A percentile compares a stretch with the other conserved stretches of the same genome.
Evolutionary conservation across 108 stramenopile genomes (phyloP).

Genomic region (Cyclotella baltica): DNA sequence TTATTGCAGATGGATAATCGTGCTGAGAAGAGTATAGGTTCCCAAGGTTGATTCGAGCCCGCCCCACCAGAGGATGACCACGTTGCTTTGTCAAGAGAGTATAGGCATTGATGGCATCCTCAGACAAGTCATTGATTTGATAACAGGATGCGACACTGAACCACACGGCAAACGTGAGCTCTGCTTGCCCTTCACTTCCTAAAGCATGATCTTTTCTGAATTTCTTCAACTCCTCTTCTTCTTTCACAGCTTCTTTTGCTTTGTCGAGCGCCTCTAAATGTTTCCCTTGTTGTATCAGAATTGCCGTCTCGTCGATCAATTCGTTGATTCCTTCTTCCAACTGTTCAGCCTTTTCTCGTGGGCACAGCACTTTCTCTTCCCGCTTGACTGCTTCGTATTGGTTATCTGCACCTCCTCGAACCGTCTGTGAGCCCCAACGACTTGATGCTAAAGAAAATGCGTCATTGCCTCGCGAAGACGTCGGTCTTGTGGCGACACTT

Average conservation of each 20-base stretch:
- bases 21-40: constrained; percentile 87
- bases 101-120: constrained; percentile 84
- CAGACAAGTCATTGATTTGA: constrained; percentile 77
- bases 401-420: not conserved
- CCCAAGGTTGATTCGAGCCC: constrained; percentile 88
- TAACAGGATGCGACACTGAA: constrained; percentile 85
- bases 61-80: constrained; percentile 46
- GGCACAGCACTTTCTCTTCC: constrained; percentile 19
- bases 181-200: constrained; percentile 59
- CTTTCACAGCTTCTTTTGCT: constrained; percentile 86
- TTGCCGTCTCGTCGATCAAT: constrained; percentile 74
- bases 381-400: not conserved
- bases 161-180: constrained; percentile 80
- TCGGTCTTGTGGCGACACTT: not conserved
- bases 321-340: constrained; percentile 77
- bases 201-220: constrained; percentile 67
- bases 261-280: constrained; percentile 69
- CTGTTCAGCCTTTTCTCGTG: constrained; percentile 24
- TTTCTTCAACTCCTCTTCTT: constrained; percentile 68
- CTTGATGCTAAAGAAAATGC: not conserved
- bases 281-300: constrained; percentile 54
- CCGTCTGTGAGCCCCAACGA: not conserved
- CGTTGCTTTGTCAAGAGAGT: constrained; percentile 73
- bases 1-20: constrained; percentile 84
- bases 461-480: not conserved